Base-by-base conservation (phyloP, 148 eudicot species). In the Pharnaceum exiguum region DNA sequence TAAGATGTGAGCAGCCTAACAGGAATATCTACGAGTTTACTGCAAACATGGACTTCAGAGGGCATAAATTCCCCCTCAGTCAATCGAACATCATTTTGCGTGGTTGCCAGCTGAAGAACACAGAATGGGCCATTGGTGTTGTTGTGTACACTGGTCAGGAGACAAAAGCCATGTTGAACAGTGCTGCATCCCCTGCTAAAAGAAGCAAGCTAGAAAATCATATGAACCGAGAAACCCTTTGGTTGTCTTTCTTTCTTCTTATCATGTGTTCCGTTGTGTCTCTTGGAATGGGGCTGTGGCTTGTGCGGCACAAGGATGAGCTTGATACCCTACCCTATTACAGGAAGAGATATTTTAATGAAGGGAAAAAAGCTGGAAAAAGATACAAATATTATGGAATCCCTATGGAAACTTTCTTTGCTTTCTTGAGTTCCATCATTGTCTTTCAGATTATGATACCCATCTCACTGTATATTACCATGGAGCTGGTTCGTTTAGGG, bases 371-470 rank as follows among this genome's bases (percentile, higher is more conserved):
- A 21, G 43, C 57, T 27, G 83, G 86, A 46, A 78, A 72, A 67
- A 55, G 51, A 24, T 87, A 84, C 80, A 84, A 72, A 50, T 90
- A 63, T 73, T 90, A 87, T 70, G 95, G 95, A 59, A 80, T 87
- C 58, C 75, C 93, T 10, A 72, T 87, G 95, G 97, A 90, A 72
- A 79, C 93, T 18, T 84, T 90, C 48, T 82, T 90, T 75, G 77
- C 97, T 43, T 90, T 90, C 62, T 75, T 90, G 79, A 90, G 95
- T 71, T 90, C 95, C 45, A 62, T 90, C 59, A 90, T 90, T 55
- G 95, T 90, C 55, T 90, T 90, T 60, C 97, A 90, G 82, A 90
- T 90, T 58, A 90, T 90, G 97, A 90, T 90, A 66, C 97, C 97
- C 12, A 90, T 90, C 57, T 80, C 95, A 48, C 85, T 90, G 4